Conservation (phyloP, 768 basidiomycete species). For the Leccinum incarnatum region DNA sequence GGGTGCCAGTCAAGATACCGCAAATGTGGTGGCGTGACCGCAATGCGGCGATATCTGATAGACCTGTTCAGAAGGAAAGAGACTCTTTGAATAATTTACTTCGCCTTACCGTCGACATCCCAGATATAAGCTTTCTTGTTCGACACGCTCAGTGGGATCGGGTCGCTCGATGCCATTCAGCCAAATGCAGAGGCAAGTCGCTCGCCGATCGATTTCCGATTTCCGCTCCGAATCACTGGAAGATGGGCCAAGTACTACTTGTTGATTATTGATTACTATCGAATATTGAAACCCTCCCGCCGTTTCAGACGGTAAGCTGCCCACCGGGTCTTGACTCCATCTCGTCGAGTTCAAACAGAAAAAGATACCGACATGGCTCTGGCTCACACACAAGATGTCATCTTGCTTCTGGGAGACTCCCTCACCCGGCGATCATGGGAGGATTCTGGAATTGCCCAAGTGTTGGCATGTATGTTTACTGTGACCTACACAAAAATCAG, state of each 20-base stretch:
- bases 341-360: not conserved
- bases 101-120: constrained; percentile 70
- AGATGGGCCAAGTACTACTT: no score
- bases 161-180: constrained; percentile 12
- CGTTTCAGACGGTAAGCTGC: no score
- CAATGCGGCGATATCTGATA: constrained; percentile 71
- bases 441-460: constrained; percentile 60
- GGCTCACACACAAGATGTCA: constrained; percentile 55
- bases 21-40: constrained; percentile 81
- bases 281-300: no score
- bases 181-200: not conserved
- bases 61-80: constrained; percentile 4
- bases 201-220: constrained; percentile 6
- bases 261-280: no score
- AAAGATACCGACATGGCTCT: constrained; percentile 41
- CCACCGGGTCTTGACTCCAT: not conserved
- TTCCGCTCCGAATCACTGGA: constrained; percentile 17
- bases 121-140: constrained; percentile 85
- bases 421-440: constrained; percentile 72
- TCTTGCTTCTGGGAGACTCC: constrained; percentile 81
- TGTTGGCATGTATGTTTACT: constrained; percentile 44
- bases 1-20: constrained; percentile 83
- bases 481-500: not conserved
- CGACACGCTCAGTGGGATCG: constrained; percentile 66
- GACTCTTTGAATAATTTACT: not conserved